Conservation (phyloP, 805 yeast genomes). For the Candida jianshihensis region DNA sequence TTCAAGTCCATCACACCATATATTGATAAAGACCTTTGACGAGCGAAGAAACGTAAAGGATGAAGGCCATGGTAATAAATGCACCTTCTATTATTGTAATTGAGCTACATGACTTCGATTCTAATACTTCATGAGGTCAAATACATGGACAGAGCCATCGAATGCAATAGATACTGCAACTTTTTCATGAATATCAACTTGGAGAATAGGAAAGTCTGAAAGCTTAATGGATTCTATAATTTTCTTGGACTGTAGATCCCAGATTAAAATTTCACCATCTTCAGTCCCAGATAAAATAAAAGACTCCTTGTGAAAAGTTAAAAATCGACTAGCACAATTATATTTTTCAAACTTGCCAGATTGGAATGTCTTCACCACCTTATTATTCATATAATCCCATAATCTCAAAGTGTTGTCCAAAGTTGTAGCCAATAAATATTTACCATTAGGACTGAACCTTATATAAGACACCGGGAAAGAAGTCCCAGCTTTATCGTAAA, state of each 20-base stretch:
- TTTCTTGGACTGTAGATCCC: constrained; percentile 62
- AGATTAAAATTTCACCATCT: constrained; percentile 42
- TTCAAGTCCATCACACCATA: no score
- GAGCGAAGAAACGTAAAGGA: no score
- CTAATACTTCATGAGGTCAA: no score
- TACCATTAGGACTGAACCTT: constrained; percentile 72
- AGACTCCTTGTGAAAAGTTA: constrained; percentile 30
- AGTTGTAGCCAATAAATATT: constrained; percentile 68
- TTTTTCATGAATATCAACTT: constrained; percentile 8
- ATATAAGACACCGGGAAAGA: constrained; percentile 75
- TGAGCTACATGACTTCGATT: no score
- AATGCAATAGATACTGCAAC: constrained; percentile 8
- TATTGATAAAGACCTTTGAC: no score
- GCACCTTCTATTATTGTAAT: no score
- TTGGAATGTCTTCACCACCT: constrained; percentile 66
- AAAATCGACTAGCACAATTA: constrained; percentile 46
- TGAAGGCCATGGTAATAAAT: no score
- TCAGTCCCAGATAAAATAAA: constrained; percentile 59
- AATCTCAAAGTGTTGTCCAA: constrained; percentile 71
- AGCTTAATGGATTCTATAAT: constrained; percentile 23
- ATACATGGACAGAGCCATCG: constrained; percentile 8
- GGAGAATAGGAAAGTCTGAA: constrained; percentile 9
- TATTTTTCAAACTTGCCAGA: constrained; percentile 37
- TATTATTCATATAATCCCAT: constrained; percentile 83
- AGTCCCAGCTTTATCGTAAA: constrained; percentile 69